A percentile compares a stretch with the other conserved stretches of the same genome.
These are phyloP conservation scores for Syzygium aromaticum DNA, from an alignment of 345 rosid species.

Conservation along the genomic window DNA sequence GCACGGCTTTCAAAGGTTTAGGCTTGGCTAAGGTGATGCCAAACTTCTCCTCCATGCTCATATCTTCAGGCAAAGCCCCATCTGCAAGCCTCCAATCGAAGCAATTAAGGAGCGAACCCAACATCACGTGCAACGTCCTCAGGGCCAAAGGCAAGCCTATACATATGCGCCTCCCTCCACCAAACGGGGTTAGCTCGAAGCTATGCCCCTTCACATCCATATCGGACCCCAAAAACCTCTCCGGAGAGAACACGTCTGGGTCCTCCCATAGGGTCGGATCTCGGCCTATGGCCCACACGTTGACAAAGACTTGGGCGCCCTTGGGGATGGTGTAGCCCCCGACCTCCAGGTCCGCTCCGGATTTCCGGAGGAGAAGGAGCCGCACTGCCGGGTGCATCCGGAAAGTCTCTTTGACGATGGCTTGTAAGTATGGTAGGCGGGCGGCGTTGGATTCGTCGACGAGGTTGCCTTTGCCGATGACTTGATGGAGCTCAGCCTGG, in stretches of 20 bases:
- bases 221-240: slow-evolving; percentile 15
- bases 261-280: slow-evolving; percentile 8
- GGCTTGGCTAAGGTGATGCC: slow-evolving; percentile 17
- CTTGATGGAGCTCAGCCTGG: slow-evolving; percentile 1
- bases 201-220: slow-evolving; percentile 10
- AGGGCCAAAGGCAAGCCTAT: slow-evolving; percentile 20
- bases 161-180: slow-evolving; percentile 26
- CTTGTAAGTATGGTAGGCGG: slow-evolving; percentile 11
- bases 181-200: slow-evolving; percentile 23
- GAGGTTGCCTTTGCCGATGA: slow-evolving; percentile 2
- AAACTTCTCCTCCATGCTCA: slow-evolving; percentile 18
- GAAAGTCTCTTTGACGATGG: slow-evolving; percentile 12
- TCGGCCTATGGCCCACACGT: slow-evolving; percentile 15
- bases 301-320: slow-evolving; percentile 12
- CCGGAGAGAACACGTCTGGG: slow-evolving; percentile 13
- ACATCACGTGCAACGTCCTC: slow-evolving; percentile 15
- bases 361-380: slow-evolving; percentile 10
- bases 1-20: background rate
- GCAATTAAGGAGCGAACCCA: slow-evolving; percentile 17
- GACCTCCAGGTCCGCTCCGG: background rate
- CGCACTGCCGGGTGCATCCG: slow-evolving; percentile 18
- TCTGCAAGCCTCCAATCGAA: slow-evolving; percentile 20
- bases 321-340: slow-evolving; percentile 8
- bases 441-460: slow-evolving; percentile 13
- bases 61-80: slow-evolving; percentile 6